Evolutionary conservation across 2,329 filamentous ascomycete species (phyloP), one percentile per base, ranked within the genome.

Genomic region (Calycina herbarum): DNA sequence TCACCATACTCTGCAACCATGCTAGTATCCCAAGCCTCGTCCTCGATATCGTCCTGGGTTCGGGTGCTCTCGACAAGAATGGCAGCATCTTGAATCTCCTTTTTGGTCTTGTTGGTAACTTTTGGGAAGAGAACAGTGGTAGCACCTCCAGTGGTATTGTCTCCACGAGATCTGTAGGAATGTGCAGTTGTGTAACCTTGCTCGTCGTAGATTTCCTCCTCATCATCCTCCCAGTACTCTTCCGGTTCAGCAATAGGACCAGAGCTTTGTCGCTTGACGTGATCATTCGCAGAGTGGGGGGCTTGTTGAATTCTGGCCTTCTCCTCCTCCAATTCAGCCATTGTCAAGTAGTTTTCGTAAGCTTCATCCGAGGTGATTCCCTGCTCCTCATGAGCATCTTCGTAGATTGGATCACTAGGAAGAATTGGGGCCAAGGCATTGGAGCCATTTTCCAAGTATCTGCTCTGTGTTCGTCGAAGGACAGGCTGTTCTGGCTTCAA

Each of bases 1-100:
- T 97, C 93, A 59, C 91, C 90, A 75, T 99, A 99, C 76, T 98
- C 94, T 11, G 94, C 91, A 61, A 98, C 95, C 95, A 99, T 98
- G 76, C 92, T 97, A 40, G 94, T 93, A 76, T 98, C 95, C 88
- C 91, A 96, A 62, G 85, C 82, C 76, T 98, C 94, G 70, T 97
- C 94, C 68, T 96, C 91, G 57, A 93, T 82, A 65, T 97, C 93
- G 65, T 95, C 91, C 4, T 81, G 77, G 0, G 87, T 88, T 35
- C 75, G 68, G 20, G 70, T 58, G 29, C 66, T 68, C 63, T 76
- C 74, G 27, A 76, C 72, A 33, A 73, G 57, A 27, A 70, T 66
- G 57, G 72, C 72, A 20, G 89, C 88, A 60, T 82, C 80, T 56
- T 90, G 88, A 51, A 98, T 82, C 79, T 98, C 93, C 45, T 86